A percentile compares a stretch with the other conserved stretches of the same genome.
Conservation (phyloP, 2,329 filamentous ascomycete species). For the Sporothrix globosa region DNA sequence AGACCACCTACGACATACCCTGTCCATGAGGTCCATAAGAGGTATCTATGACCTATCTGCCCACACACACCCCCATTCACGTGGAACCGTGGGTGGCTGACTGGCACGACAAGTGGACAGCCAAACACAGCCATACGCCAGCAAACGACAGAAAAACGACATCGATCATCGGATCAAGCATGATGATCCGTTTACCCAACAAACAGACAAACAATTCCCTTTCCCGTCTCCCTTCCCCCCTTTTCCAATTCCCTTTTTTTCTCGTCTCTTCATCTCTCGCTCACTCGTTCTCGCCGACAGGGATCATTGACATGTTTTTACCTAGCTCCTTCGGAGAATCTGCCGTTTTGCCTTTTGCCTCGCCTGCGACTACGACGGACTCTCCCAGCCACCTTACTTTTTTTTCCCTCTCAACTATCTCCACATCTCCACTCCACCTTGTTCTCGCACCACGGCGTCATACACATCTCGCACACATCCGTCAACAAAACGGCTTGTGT, state of each 20-base stretch:
- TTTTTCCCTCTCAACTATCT: background rate
- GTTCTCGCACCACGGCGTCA: background rate
- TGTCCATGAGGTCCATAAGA: background rate
- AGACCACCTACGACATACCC: background rate
- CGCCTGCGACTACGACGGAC: no score
- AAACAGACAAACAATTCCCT: background rate
- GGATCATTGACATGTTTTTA: conserved; percentile 16
- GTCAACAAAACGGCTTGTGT: background rate
- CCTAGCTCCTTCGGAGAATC: background rate
- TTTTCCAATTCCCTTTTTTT: background rate
- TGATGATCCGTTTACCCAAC: conserved; percentile 12
- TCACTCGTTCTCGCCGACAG: background rate
- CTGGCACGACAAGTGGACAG: background rate
- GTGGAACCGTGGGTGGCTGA: conserved; percentile 31
- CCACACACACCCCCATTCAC: conserved; percentile 17
- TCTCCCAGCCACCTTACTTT: conserved; percentile 24
- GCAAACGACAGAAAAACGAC: background rate
- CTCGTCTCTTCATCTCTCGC: background rate
- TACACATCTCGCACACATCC: background rate
- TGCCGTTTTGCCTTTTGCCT: conserved; percentile 8
- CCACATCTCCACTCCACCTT: conserved; percentile 8
- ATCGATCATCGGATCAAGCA: background rate
- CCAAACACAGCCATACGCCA: background rate
- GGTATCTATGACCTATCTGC: background rate
- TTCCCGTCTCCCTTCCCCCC: background rate